phyloP scores from a whole-genome alignment of 495 filamentous ascomycete genomes.

The Chaetomidium leptoderma region DNA sequence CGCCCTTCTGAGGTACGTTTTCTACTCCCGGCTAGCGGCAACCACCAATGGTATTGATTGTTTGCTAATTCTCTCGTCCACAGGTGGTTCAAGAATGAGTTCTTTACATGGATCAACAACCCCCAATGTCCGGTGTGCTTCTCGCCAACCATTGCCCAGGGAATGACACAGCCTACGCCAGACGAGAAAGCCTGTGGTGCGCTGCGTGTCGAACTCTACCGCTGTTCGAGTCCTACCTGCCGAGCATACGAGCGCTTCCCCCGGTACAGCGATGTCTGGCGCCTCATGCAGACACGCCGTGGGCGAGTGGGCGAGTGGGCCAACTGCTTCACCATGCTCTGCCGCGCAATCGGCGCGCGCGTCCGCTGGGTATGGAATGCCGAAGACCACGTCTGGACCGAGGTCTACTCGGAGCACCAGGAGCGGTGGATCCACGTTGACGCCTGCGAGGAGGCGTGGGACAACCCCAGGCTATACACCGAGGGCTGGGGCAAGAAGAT shows the following conservation, averaged over 20 bases:
- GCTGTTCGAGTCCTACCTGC: slow-evolving; percentile 69
- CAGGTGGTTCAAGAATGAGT: slow-evolving; percentile 93
- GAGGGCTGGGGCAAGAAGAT: slow-evolving; percentile 95
- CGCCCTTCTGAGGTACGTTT: slow-evolving; percentile 70
- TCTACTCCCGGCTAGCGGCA: not conserved
- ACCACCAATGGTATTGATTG: not conserved
- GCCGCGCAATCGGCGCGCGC: slow-evolving; percentile 81
- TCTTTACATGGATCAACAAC: slow-evolving; percentile 97
- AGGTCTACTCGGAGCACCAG: slow-evolving; percentile 92
- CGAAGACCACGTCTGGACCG: slow-evolving; percentile 96
- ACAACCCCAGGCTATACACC: slow-evolving; percentile 86
- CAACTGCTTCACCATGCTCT: slow-evolving; percentile 98
- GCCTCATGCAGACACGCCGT: slow-evolving; percentile 74
- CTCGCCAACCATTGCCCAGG: slow-evolving; percentile 75
- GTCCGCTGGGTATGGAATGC: slow-evolving; percentile 98
- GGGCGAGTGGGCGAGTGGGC: slow-evolving; percentile 94
- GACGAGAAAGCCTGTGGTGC: slow-evolving; percentile 88
- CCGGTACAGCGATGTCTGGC: slow-evolving; percentile 94
- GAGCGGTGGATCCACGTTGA: slow-evolving; percentile 97
- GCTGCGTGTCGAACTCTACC: slow-evolving; percentile 80
- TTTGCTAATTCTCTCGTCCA: slow-evolving; percentile 25
- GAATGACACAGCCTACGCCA: slow-evolving; percentile 75
- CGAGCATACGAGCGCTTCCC: slow-evolving; percentile 81
- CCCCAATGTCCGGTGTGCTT: slow-evolving; percentile 76
- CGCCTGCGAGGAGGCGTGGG: slow-evolving; percentile 90